Base-by-base conservation (phyloP, 2,329 filamentous ascomycete genomes). In the Hortaea sp. region DNA sequence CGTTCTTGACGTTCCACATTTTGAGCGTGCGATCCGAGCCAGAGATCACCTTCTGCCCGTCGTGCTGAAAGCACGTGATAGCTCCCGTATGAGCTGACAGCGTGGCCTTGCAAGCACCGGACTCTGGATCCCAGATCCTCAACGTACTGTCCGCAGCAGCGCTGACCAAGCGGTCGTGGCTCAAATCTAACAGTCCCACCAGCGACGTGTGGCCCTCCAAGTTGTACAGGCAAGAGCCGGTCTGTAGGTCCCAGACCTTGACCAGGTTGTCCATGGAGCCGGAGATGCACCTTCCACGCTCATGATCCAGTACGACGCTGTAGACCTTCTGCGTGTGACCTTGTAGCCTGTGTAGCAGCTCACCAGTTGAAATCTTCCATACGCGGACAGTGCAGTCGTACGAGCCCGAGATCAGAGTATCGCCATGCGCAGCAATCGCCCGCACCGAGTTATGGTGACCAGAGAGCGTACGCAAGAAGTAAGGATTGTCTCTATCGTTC, bases 11-110 rank as follows among this genome's bases (percentile, higher is more conserved):
- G 61, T 98, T 88, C 92, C 92, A 98, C 87, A 98, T 94, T 73
- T 98, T 98, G 53, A 98, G 74, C 3, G 88, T 95, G 59, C 90
- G 82, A 65, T 98, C 92, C 49, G 88, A 95, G 46, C 92, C 92
- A 37, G 87, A 94, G 47, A 98, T 95, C 31, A 98, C 89, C 63
- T 98, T 98, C 55, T 89, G 85, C 0, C 84, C 88, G 62, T 98
- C 92, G 58, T 98, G 92, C 66, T 98, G 92, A 67, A 98, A 98
- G 66, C 92, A 98, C 4, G 92, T 98, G 53, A 98, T 98, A 20
- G 92, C 92, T 32, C 90, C 92, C 0, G 90, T 97, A 60, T 98
- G 92, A 0, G 92, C 92, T 56, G 84, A 90, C 48, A 98, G 73
- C 7, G 85, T 90, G 61, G 84, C 88, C 64, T 88, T 89, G 66